Evolutionary conservation across 495 filamentous ascomycete genomes (phyloP).

Genomic region (Penicillium diatomitis): DNA sequence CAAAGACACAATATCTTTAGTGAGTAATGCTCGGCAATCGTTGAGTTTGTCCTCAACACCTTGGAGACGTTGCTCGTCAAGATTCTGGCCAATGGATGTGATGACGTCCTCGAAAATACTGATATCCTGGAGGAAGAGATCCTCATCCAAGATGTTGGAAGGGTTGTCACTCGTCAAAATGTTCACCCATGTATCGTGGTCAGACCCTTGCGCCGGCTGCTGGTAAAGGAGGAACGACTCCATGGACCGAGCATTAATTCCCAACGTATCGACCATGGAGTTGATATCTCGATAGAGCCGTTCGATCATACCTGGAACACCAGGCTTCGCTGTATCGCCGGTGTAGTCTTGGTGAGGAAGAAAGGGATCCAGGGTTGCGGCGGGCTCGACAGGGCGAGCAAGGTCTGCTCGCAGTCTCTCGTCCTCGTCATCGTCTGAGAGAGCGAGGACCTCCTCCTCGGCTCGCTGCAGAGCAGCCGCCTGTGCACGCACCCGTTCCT

Average conservation of each 20-base stretch:
- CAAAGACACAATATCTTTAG: conserved; percentile 55
- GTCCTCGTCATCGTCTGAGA: conserved; percentile 55
- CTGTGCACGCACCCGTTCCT: conserved; percentile 22
- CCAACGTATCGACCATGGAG: conserved; percentile 88
- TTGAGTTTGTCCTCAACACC: conserved; percentile 55
- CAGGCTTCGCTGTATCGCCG: conserved; percentile 45
- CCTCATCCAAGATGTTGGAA: conserved; percentile 41
- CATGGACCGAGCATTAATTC: conserved; percentile 73
- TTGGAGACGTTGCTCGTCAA: conserved; percentile 56
- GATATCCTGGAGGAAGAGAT: conserved; percentile 65
- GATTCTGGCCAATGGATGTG: conserved; percentile 42
- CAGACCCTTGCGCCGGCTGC: conserved; percentile 49
- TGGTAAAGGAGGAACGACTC: conserved; percentile 56
- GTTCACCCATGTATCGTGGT: conserved; percentile 25
- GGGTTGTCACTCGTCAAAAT: conserved; percentile 34
- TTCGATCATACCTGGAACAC: conserved; percentile 71
- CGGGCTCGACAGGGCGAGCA: conserved; percentile 40
- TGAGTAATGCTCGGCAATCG: conserved; percentile 48
- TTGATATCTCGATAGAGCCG: conserved; percentile 87
- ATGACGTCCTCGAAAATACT: conserved; percentile 51
- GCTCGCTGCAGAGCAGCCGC: conserved; percentile 25
- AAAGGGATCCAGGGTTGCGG: conserved; percentile 50
- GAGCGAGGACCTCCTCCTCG: conserved; percentile 34
- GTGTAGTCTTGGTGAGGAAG: conserved; percentile 63
- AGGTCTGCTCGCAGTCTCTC: conserved; percentile 52